Percentiles rank a stretch among this genome's conserved stretches.
phyloP scores from a whole-genome alignment of 495 filamentous ascomycete genomes.

The Trypethelium eluteriae region DNA sequence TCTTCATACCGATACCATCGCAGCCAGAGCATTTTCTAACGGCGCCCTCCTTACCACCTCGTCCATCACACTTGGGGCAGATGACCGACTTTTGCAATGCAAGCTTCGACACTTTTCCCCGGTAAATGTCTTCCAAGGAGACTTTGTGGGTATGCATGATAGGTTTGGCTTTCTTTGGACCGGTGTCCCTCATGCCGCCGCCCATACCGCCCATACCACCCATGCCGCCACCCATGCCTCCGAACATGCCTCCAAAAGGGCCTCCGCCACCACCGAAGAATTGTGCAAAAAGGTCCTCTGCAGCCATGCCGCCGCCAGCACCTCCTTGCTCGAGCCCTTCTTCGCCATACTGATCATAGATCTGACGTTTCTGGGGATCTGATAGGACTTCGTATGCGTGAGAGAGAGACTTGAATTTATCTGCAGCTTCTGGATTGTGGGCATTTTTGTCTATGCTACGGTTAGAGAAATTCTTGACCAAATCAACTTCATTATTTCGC shows the following conservation, averaged over 20 bases:
- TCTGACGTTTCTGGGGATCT: constrained; percentile 77
- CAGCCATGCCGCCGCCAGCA: constrained; percentile 77
- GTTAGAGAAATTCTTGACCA: neutral
- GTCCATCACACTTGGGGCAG: constrained; percentile 88
- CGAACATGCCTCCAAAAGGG: constrained; percentile 35
- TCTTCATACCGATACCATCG: constrained; percentile 95
- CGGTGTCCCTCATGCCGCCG: constrained; percentile 66
- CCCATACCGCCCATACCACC: constrained; percentile 72
- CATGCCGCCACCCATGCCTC: constrained; percentile 64
- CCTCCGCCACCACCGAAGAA: constrained; percentile 82
- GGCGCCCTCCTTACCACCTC: constrained; percentile 93
- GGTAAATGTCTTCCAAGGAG: constrained; percentile 94
- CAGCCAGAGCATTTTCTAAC: constrained; percentile 86
- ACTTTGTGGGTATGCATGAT: constrained; percentile 99
- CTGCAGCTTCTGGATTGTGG: constrained; percentile 83
- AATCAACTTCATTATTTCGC: no score
- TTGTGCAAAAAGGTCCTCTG: constrained; percentile 93
- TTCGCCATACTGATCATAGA: constrained; percentile 97
- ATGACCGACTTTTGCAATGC: constrained; percentile 96
- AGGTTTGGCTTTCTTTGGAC: constrained; percentile 87
- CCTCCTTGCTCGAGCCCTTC: constrained; percentile 84
- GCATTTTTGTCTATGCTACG: constrained; percentile 76
- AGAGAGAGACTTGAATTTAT: constrained; percentile 97
- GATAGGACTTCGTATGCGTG: constrained; percentile 91
- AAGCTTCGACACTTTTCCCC: constrained; percentile 93